phyloP scores from a whole-genome alignment of 169 alveolate genomes.

The Amoebophrya sp. region DNA sequence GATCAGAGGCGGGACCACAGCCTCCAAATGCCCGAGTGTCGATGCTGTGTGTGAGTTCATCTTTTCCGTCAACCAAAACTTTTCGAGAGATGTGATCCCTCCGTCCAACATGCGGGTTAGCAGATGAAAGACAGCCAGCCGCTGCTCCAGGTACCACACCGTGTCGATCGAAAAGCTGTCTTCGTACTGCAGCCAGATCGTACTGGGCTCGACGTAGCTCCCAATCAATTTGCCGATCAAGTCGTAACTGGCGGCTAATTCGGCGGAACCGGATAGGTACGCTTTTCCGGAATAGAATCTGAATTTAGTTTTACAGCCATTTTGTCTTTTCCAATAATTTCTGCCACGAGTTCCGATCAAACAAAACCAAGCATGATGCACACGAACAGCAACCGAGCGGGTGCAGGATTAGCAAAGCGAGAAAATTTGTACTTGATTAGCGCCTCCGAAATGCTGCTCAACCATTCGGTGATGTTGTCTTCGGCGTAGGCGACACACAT shows the following conservation, averaged over 20 bases:
- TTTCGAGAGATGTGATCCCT: background rate
- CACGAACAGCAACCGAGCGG: too few species aligned
- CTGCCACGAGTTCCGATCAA: too few species aligned
- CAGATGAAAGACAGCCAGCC: background rate
- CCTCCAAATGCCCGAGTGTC: background rate
- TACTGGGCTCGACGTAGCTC: background rate
- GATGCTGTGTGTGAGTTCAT: background rate
- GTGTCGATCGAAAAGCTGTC: background rate
- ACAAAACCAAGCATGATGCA: too few species aligned
- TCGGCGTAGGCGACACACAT: background rate
- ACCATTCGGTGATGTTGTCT: background rate
- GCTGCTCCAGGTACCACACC: background rate
- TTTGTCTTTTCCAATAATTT: too few species aligned
- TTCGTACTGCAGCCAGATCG: conserved; percentile 5
- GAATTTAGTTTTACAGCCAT: too few species aligned
- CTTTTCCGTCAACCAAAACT: background rate
- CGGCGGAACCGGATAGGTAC: background rate
- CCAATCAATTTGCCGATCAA: background rate
- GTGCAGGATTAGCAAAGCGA: too few species aligned
- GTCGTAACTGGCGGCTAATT: background rate
- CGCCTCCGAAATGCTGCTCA: background rate
- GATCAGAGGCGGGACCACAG: background rate
- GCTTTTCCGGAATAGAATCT: background rate
- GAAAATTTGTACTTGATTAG: conserved; percentile 8
- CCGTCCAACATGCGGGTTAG: conserved; percentile 1